phyloP scores from a whole-genome alignment of 2,329 filamentous ascomycete genomes.

The Trichoderma sp. region DNA sequence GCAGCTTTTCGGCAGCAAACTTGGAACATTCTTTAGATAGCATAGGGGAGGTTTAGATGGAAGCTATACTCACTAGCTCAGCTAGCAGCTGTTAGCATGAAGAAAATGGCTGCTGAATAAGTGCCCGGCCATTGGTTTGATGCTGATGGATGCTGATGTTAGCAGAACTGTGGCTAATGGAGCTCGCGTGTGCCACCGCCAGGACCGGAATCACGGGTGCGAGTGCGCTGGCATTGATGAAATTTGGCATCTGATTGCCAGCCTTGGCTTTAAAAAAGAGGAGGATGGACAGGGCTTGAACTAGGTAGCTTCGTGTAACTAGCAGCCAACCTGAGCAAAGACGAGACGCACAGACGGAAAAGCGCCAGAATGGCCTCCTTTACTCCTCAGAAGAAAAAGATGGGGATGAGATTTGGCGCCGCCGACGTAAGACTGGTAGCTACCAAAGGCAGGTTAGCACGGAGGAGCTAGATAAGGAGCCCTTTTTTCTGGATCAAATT shows the following conservation, averaged over 20 bases:
- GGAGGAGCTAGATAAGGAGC: neutral
- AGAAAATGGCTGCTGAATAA: neutral
- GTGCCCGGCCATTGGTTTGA: neutral
- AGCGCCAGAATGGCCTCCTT: neutral
- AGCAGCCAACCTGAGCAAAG: neutral
- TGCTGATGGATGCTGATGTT: neutral
- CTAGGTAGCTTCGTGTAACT: neutral
- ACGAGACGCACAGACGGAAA: neutral
- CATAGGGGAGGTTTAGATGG: neutral
- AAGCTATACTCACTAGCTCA: neutral
- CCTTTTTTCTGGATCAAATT: neutral
- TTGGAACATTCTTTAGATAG: neutral
- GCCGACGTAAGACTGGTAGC: conserved; percentile 16
- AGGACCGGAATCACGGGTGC: too few relatives aligned
- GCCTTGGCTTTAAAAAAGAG: too few relatives aligned
- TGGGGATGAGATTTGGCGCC: conserved; percentile 7
- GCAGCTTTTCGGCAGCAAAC: neutral
- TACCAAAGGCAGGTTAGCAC: neutral
- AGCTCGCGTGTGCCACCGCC: too few relatives aligned
- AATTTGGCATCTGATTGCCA: too few relatives aligned
- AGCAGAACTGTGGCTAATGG: neutral
- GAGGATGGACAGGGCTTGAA: too few relatives aligned
- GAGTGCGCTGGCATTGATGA: too few relatives aligned
- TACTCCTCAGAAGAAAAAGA: neutral
- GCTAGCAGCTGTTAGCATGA: neutral